These are phyloP conservation scores for Caryopteris hybrid DNA, from an alignment of 305 asterid species.

Conservation along the genomic window DNA sequence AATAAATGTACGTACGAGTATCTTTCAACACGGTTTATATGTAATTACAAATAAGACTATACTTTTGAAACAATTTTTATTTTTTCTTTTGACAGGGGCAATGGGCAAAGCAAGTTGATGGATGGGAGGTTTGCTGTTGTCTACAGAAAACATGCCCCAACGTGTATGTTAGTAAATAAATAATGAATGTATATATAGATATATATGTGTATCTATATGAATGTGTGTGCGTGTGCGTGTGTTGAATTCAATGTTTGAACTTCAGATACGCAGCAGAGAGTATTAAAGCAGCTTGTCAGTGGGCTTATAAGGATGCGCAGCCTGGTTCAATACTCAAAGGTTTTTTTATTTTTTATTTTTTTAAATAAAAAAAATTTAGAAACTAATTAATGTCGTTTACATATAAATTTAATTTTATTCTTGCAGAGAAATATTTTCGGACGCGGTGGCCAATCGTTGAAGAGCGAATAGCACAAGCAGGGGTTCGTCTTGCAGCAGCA, in stretches of 20 bases:
- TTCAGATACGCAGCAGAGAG: conserved; percentile 31
- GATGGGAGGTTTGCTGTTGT: conserved; percentile 22
- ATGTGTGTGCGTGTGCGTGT: too few relatives aligned
- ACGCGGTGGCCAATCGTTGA: conserved; percentile 22
- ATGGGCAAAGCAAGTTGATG: conserved; percentile 23
- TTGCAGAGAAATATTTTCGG: conserved; percentile 22
- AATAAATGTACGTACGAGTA: background rate
- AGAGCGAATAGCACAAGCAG: conserved; percentile 30
- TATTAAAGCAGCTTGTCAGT: conserved; percentile 29
- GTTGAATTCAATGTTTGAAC: background rate
- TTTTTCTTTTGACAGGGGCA: conserved; percentile 2
- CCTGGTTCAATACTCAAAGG: conserved; percentile 26
- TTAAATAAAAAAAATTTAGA: background rate
- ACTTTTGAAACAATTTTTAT: too few relatives aligned
- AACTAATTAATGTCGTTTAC: too few relatives aligned
- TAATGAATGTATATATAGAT: too few relatives aligned
- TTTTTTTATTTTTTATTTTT: background rate
- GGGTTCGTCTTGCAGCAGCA: conserved; percentile 31
- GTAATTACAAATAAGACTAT: too few relatives aligned
- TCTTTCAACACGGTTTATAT: too few relatives aligned
- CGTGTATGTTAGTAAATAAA: too few relatives aligned
- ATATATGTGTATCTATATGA: too few relatives aligned
- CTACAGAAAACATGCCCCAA: conserved; percentile 15
- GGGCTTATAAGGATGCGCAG: conserved; percentile 33
- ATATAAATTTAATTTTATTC: too few relatives aligned